These are phyloP conservation scores for Nepenthes alata DNA, from an alignment of 179 eudicot genomes.

Conservation along the genomic window DNA sequence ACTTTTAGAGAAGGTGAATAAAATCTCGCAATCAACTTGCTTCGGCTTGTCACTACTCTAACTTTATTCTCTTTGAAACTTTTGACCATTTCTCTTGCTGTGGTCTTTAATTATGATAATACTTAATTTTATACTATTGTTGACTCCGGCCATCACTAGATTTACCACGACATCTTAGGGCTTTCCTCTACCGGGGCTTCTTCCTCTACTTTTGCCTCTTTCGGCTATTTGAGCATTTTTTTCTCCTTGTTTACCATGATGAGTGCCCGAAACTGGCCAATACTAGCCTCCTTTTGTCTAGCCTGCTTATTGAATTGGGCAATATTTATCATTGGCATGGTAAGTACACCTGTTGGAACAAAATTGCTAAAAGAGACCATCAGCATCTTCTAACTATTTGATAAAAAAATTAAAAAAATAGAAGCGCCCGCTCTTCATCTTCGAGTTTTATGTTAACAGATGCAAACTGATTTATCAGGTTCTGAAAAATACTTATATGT, in stretches of 20 bases:
- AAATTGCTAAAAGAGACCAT: too few species aligned
- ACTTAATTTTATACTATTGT: too few species aligned
- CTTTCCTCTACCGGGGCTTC: too few species aligned
- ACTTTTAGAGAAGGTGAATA: not conserved
- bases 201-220: too few species aligned
- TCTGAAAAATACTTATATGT: not conserved
- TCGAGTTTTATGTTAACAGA: not conserved
- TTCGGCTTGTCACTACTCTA: not conserved
- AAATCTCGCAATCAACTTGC: not conserved
- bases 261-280: not conserved
- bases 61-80: not conserved
- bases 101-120: not conserved
- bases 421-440: not conserved
- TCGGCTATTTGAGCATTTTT: not conserved
- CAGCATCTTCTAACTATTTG: not conserved
- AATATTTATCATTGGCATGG: not conserved
- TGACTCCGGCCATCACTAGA: not conserved
- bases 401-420: not conserved
- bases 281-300: too few species aligned
- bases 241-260: not conserved
- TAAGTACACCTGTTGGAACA: too few species aligned
- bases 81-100: not conserved
- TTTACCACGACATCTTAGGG: not conserved
- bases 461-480: not conserved
- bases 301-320: too few species aligned